Percentiles rank a stretch among this genome's conserved stretches.
phyloP scores from a whole-genome alignment of 805 yeast species.

The Nakazawaea wyomingensis region DNA sequence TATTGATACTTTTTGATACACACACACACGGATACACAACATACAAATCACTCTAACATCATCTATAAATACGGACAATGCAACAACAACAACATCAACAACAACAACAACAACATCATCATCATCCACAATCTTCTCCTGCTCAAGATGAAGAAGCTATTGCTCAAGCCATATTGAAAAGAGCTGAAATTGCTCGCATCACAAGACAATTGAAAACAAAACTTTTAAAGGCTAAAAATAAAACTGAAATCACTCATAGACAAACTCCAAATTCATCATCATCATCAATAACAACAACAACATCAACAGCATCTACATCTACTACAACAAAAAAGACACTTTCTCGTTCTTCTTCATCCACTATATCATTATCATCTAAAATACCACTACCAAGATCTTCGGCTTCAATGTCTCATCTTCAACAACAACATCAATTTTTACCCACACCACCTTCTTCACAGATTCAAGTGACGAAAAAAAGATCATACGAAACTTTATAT shows the following conservation, averaged over 20 bases:
- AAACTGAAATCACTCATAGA: conserved; percentile 16
- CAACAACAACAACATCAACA: not conserved
- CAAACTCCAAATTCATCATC: not conserved
- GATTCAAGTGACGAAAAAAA: conserved; percentile 1
- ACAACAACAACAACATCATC: not conserved
- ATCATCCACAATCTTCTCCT: not conserved
- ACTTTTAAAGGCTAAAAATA: conserved; percentile 34
- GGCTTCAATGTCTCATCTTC: not conserved
- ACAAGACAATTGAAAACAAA: conserved; percentile 38
- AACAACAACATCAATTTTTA: not conserved
- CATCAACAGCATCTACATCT: not conserved
- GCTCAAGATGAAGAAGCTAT: conserved; percentile 30
- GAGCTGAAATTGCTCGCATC: conserved; percentile 41
- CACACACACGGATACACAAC: no score
- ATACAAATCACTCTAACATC: not conserved
- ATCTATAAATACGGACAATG: not conserved
- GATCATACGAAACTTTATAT: conserved; percentile 5
- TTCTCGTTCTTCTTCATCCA: not conserved
- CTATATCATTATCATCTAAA: not conserved
- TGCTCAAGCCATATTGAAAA: conserved; percentile 38
- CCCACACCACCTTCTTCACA: conserved; percentile 11
- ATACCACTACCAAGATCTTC: not conserved
- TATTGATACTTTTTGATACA: no score
- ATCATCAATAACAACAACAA: not conserved
- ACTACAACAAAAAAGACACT: no score